Evolutionary conservation across 805 yeast genomes (phyloP).

Genomic region (Torulaspora delbrueckii): DNA sequence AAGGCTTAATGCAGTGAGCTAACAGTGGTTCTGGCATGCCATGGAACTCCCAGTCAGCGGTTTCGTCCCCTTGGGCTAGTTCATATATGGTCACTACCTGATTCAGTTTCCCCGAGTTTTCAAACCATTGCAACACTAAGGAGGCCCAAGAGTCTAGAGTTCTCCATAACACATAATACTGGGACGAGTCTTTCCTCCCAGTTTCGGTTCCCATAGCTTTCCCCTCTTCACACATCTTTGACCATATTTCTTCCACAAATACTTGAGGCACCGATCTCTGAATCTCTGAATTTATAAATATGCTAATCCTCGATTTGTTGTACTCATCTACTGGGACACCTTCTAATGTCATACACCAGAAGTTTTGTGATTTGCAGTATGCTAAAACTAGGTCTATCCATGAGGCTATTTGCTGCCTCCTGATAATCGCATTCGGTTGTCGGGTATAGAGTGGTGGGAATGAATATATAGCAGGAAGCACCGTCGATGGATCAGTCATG

Average conservation of each 20-base stretch:
- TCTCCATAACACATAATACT: conserved; percentile 55
- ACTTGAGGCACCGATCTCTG: conserved; percentile 51
- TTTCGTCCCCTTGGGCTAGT: conserved; percentile 59
- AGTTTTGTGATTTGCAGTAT: conserved; percentile 52
- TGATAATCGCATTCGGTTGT: conserved; percentile 78
- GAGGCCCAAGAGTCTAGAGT: conserved; percentile 65
- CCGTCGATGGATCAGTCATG: background rate
- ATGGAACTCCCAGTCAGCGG: conserved; percentile 51
- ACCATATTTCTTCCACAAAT: conserved; percentile 52
- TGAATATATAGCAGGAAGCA: conserved; percentile 53
- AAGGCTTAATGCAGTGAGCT: conserved; percentile 47
- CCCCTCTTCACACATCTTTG: conserved; percentile 49
- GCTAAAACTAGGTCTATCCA: conserved; percentile 66
- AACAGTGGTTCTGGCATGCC: conserved; percentile 57
- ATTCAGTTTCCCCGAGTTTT: conserved; percentile 70
- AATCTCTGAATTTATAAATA: conserved; percentile 51
- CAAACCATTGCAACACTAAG: conserved; percentile 62
- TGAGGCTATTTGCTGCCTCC: conserved; percentile 68
- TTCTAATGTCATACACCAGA: conserved; percentile 47
- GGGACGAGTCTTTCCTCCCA: conserved; percentile 37
- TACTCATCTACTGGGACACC: conserved; percentile 32
- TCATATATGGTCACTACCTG: conserved; percentile 80
- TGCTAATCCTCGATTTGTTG: conserved; percentile 13
- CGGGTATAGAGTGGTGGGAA: conserved; percentile 92
- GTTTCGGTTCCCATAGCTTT: conserved; percentile 47